Evolutionary conservation across 176 grass and related monocot genomes (phyloP).

Genomic region (Rhynchospora breviuscula): DNA sequence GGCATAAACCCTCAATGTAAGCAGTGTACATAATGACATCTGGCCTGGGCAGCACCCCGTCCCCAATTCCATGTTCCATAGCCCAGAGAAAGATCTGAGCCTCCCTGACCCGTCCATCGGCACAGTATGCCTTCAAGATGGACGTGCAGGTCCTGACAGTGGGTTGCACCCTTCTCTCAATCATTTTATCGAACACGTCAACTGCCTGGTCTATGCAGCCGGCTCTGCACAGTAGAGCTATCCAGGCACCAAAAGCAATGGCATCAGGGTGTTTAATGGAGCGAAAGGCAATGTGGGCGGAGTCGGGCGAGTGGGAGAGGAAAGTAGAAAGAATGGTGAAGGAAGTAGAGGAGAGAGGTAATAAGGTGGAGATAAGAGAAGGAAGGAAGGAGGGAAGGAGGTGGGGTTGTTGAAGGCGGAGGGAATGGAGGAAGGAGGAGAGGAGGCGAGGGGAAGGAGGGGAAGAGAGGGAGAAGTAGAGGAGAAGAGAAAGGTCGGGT

Average conservation of each 20-base stretch:
- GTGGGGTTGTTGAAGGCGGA: slow-evolving; percentile 24
- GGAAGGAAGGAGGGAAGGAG: slow-evolving; percentile 24
- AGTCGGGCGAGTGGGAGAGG: slow-evolving; percentile 9
- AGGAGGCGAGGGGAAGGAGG: slow-evolving; percentile 16
- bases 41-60: slow-evolving; percentile 24
- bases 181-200: slow-evolving; percentile 57
- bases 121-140: slow-evolving; percentile 48
- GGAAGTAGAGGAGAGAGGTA: slow-evolving; percentile 28
- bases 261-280: slow-evolving; percentile 41
- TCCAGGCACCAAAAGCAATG: slow-evolving; percentile 33
- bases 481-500: slow-evolving; percentile 26
- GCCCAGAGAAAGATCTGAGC: slow-evolving; percentile 40
- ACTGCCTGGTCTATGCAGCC: slow-evolving; percentile 36
- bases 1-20: slow-evolving; percentile 56
- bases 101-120: slow-evolving; percentile 34
- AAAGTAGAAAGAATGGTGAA: slow-evolving; percentile 37
- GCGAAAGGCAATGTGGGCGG: slow-evolving; percentile 8
- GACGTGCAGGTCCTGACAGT: slow-evolving; percentile 45
- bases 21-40: slow-evolving; percentile 67
- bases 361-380: slow-evolving; percentile 33
- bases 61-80: slow-evolving; percentile 11
- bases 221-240: slow-evolving; percentile 42
- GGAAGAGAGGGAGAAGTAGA: background rate
- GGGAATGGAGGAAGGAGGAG: slow-evolving; percentile 51
- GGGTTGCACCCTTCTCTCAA: slow-evolving; percentile 25